phyloP scores from a whole-genome alignment of 2,329 filamentous ascomycete genomes.

The Colletotrichum karsti region DNA sequence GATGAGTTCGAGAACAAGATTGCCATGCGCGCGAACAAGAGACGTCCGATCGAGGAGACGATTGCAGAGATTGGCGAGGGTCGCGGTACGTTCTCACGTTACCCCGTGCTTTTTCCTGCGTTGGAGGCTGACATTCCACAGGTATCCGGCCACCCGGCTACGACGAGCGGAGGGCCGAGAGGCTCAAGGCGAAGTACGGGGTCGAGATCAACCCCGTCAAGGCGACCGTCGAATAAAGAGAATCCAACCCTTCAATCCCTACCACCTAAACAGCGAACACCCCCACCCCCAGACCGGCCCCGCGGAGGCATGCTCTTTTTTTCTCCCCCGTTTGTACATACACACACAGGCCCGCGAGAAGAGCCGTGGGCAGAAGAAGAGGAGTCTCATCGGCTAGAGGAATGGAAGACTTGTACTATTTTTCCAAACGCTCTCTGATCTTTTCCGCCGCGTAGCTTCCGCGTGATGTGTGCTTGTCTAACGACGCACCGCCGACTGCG shows the following conservation, averaged over 20 bases:
- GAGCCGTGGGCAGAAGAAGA: conserved; percentile 22
- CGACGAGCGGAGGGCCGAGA: conserved; percentile 81
- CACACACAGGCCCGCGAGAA: conserved; percentile 21
- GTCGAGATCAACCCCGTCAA: conserved; percentile 79
- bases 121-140: conserved; percentile 44
- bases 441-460: background rate
- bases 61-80: conserved; percentile 86
- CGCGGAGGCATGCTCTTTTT: conserved; percentile 22
- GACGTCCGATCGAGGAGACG: conserved; percentile 81
- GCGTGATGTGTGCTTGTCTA: conserved; percentile 28
- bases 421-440: conserved; percentile 23
- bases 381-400: conserved; percentile 33
- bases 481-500: conserved; percentile 16
- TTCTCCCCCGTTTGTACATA: conserved; percentile 31
- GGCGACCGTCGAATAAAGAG: conserved; percentile 52
- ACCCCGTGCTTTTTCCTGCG: background rate
- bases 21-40: conserved; percentile 75
- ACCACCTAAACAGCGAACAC: background rate
- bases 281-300: background rate
- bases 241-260: background rate
- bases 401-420: conserved; percentile 42
- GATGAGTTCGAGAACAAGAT: conserved; percentile 82
- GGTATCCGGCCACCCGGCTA: conserved; percentile 85
- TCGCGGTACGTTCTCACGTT: conserved; percentile 75
- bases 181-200: conserved; percentile 87